Conservation (phyloP, 169 alveolate species). For the Eimeria acervulina region DNA sequence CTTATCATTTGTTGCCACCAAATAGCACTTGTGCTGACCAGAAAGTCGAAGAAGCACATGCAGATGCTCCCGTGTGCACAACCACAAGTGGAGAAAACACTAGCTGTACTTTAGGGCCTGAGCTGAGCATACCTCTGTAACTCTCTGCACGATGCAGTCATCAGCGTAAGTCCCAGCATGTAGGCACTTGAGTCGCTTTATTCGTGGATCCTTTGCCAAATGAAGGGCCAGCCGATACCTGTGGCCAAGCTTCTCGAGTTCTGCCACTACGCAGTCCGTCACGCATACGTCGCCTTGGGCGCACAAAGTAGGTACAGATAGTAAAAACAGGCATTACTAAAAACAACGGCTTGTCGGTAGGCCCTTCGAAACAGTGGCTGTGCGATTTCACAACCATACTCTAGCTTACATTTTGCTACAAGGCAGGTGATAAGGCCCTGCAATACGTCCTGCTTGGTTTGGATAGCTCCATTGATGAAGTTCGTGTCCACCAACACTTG, state of each 20-base stretch:
- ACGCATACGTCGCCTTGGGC: constrained; percentile 94
- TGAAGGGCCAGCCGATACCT: constrained; percentile 98
- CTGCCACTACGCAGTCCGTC: constrained; percentile 99
- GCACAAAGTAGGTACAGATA: not conserved
- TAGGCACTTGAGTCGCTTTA: constrained; percentile 96
- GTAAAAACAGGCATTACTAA: not conserved
- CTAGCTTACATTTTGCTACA: constrained; percentile 95
- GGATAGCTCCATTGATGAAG: constrained; percentile 99
- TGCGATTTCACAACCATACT: not conserved
- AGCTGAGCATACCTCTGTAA: constrained; percentile 86
- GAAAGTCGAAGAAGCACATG: constrained; percentile 1
- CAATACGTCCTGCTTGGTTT: constrained; percentile 97
- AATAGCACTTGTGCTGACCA: constrained; percentile 96
- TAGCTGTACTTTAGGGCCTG: not conserved
- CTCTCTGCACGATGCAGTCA: constrained; percentile 98
- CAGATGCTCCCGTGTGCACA: not conserved
- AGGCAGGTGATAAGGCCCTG: constrained; percentile 98
- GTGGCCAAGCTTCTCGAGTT: constrained; percentile 99
- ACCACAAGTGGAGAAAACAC: not conserved
- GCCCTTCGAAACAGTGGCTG: not conserved
- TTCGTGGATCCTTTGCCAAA: constrained; percentile 97
- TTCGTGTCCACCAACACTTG: constrained; percentile 98
- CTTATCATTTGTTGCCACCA: constrained; percentile 99
- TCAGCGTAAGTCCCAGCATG: constrained; percentile 99
- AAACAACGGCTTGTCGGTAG: too few species aligned